Evolutionary conservation across 1,284 basidiomycete species (phyloP), one percentile per base, ranked within the genome.

Genomic region (Fistulina hepatica): DNA sequence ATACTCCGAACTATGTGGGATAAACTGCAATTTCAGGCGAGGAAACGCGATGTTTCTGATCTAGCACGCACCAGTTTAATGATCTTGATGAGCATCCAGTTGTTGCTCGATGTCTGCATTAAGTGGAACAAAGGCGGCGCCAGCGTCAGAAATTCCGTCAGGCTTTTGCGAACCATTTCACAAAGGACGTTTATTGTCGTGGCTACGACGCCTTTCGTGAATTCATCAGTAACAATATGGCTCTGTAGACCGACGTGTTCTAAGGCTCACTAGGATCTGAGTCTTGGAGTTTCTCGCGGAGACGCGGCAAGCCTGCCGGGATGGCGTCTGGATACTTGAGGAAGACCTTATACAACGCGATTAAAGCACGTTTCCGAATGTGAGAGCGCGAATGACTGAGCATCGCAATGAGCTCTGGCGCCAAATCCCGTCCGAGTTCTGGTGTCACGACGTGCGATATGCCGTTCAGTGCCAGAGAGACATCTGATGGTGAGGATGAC

Each of bases 41-140:
- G 26, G 39, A 22, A 6, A 6, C n/a, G 27, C n/a, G 17, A 33
- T 17, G n/a, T 26, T 28, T 20, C 24, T 32, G n/a, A n/a, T 34
- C 33, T 17, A 26, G 12, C 11, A 28, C 74, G 53, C 54, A 91
- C 91, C 52, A 95, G 64, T 62, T 99, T 99, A 57, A 98, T 82
- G 34, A 97, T 84, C 65, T 99, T 99, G 63, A 99, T 99, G 41
- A 98, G 69, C 86, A 97, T 94, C 95, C 95, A 99, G 54, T 98
- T 99, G 59, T 98, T 98, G 20, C 82, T 85, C 21, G 89, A 91
- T 1, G 81, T 90, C 0, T 91, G 97, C 43, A 99, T 67, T n/a
- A 97, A 71, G 48, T 85, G 84, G 57, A 98, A 99, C 34, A 98
- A 64, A 51, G 91, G 88, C 2, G 95, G 95, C 3, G 94, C 93